Base-by-base conservation (phyloP, 139 green algal species). In the Picochlorum sp. region DNA sequence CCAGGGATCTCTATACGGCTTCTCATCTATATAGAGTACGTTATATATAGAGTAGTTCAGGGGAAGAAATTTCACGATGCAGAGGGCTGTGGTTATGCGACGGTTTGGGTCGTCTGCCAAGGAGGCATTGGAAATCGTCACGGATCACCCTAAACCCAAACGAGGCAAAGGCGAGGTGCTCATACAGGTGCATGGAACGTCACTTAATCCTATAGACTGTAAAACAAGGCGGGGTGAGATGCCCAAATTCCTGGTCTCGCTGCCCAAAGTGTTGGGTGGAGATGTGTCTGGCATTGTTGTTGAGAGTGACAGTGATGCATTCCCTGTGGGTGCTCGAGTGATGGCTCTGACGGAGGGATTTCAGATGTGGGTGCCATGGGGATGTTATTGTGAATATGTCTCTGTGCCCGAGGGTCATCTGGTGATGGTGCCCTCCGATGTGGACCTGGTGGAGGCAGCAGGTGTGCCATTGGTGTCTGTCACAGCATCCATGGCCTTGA, bases 401-500 rank as follows among this genome's bases (percentile, higher is more conserved):
- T 57, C 21, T 13, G 58, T 21, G 21, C 23, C 20, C 20, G 58
- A 65, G 21, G 7, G 57, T 55, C 58, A 65, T 45, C 18, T 65
- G 13, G 58, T 31, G 20, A 7, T 49, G 28, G 30, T 81, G 30
- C 72, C 74, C 15, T 20, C 49, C 7, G 11, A 7, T 20, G 28
- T 76, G 2, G 30, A 18, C n/a, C 41, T 81, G 7, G 28, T 20
- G 34, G 67, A 75, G 14, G 74, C 74, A 4, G 74, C 37, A 4
- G 70, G 49, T 1, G 16, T 81, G 57, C 74, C 74, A 5, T 16
- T 80, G 23, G 60, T 74, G 7, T 62, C 49, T 4, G 45, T 72
- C 4, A 80, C 74, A 28, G 74, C 74, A 20, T 80, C 63, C 68
- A 70, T 78, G 63, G 69, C 73, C 3, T 57, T 80, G 41, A 62